Base-by-base conservation (phyloP, 2,329 filamentous ascomycete genomes). In the Paraphoma sp. region DNA sequence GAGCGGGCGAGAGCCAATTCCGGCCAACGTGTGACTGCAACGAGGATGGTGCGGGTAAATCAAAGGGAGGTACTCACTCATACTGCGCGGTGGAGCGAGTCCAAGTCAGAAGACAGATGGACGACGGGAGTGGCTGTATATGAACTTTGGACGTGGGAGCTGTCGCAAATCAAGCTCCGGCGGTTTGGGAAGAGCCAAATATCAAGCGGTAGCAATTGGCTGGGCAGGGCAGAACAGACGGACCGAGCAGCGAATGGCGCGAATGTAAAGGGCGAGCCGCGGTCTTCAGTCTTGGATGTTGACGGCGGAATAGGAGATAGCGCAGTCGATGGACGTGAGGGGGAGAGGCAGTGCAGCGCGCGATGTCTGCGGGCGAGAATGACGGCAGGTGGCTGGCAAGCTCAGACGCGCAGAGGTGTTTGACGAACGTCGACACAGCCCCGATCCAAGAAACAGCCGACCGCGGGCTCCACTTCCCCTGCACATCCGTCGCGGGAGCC, bases 1-100 rank as follows among this genome's bases (percentile, higher is more conserved):
- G 40, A 42, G 14, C 40, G 40, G 40, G 40, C 40, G 16, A 42
- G 11, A 3, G 40, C 40, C 40, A n/a, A 42, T 42, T 42, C 11
- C 40, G 40, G 40, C 33, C 33, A 36, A 36, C 33, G 33, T 36
- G 16, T 42, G 40, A 42, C 40, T 42, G 40, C 40, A 23, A 33
- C 36, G 41, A 45, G 14, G 12, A 38, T 29, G 41, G 14, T 12
- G 17, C 16, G 48, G 30, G 31, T 23, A 50, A 43, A 14, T 45
- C 41, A 51, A 46, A 45, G 49, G 42, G 18, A 30, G 49, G 38
- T 51, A 51, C 42, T 45, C 43, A 51, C 49, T 51, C 49, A 51
- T 45, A 36, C 30, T 45, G 42, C 8, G 40, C 40, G 33, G 14
- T 42, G 40, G 40, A n/a, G 8, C 10, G 16, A 8, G 11, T 16